phyloP scores from a whole-genome alignment of 345 rosid species.

The Hibiscus syriacus region DNA sequence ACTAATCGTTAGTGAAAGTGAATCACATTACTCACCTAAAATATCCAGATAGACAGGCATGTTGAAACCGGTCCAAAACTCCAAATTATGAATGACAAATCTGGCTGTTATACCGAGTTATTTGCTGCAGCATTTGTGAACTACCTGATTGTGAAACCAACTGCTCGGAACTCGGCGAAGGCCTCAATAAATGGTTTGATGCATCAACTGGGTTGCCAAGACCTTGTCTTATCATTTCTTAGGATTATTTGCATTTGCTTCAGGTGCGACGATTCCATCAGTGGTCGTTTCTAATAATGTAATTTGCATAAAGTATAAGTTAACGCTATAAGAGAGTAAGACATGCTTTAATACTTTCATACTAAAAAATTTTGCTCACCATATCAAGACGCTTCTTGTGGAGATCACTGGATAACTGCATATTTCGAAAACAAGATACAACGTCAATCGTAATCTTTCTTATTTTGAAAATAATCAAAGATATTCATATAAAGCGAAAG shows the following conservation, averaged over 20 bases:
- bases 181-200: conserved; percentile 46
- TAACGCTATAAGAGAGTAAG: conserved; percentile 6
- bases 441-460: neutral
- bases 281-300: conserved; percentile 44
- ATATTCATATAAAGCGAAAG: neutral
- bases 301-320: conserved; percentile 7
- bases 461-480: neutral
- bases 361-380: conserved; percentile 38
- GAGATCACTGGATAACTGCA: conserved; percentile 62
- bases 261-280: conserved; percentile 63
- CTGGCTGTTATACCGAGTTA: conserved; percentile 54
- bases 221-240: conserved; percentile 56
- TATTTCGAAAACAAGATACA: conserved; percentile 17
- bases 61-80: conserved; percentile 9
- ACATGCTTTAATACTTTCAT: neutral
- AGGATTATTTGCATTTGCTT: conserved; percentile 39
- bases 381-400: conserved; percentile 74
- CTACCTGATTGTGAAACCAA: conserved; percentile 53
- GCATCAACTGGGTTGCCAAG: conserved; percentile 45
- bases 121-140: conserved; percentile 71
- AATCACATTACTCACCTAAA: conserved; percentile 20
- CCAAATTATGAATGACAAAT: conserved; percentile 6
- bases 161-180: conserved; percentile 79
- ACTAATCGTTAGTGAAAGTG: neutral
- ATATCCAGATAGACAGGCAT: neutral